A percentile compares a stretch with the other conserved stretches of the same genome.
Evolutionary conservation across 371 early-diverging fungal species (phyloP).

Genomic region (Mucor racemosus): DNA sequence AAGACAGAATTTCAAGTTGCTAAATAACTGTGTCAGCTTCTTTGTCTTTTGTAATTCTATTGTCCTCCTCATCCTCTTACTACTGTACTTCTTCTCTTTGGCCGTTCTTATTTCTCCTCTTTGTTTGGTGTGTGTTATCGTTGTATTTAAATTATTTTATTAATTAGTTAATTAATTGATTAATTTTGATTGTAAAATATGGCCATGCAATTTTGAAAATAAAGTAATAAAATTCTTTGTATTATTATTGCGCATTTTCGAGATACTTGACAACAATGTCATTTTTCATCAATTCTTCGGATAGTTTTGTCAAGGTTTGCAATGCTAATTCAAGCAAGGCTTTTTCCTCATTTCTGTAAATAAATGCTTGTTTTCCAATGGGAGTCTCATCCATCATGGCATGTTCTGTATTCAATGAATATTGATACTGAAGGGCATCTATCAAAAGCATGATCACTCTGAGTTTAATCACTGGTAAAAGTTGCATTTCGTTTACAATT

Average conservation of each 20-base stretch:
- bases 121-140: no score
- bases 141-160: no score
- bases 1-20: no score
- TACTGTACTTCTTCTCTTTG: no score
- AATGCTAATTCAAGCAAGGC: background rate
- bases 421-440: constrained; percentile 31
- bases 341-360: constrained; percentile 22
- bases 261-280: constrained; percentile 2
- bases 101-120: no score
- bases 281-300: constrained; percentile 11
- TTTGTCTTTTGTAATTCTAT: no score
- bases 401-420: background rate
- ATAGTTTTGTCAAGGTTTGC: background rate
- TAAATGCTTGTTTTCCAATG: constrained; percentile 7
- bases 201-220: no score
- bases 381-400: background rate
- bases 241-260: constrained; percentile 5
- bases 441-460: constrained; percentile 30
- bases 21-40: no score
- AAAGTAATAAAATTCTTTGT: no score
- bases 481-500: background rate
- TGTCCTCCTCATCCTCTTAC: no score
- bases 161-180: no score
- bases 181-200: no score
- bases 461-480: constrained; percentile 28